These are phyloP conservation scores for Lipomyces spencermartinsiae DNA, from an alignment of 805 yeast species.

Conservation along the genomic window DNA sequence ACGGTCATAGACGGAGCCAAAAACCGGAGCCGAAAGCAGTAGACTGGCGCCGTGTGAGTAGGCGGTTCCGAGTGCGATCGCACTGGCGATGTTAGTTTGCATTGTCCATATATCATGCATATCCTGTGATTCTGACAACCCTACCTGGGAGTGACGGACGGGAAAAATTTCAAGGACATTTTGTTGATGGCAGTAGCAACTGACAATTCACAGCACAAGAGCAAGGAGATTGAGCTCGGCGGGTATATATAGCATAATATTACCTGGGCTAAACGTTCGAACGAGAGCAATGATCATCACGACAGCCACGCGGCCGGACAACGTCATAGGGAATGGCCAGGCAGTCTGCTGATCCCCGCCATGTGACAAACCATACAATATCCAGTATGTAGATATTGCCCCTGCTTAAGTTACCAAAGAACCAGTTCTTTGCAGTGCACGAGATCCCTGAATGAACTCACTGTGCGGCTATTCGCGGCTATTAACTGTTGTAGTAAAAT, in stretches of 20 bases:
- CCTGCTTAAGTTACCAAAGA: neutral
- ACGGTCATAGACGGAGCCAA: conserved; percentile 49
- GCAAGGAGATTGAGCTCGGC: too few relatives aligned
- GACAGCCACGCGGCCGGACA: conserved; percentile 3
- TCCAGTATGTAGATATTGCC: neutral
- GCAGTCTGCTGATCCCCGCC: conserved; percentile 2
- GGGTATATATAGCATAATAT: neutral
- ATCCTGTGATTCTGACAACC: neutral
- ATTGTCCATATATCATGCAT: neutral
- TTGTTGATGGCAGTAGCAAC: conserved; percentile 1
- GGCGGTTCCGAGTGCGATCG: conserved; percentile 51
- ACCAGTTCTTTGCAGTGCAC: neutral
- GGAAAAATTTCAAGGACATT: conserved; percentile 41
- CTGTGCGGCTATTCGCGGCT: neutral
- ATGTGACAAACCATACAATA: neutral
- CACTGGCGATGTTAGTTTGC: conserved; percentile 21
- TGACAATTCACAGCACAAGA: neutral
- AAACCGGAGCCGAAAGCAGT: conserved; percentile 48
- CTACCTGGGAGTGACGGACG: conserved; percentile 40
- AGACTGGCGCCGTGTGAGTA: conserved; percentile 48
- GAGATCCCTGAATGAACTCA: neutral
- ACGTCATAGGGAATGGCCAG: neutral
- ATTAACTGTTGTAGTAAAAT: neutral
- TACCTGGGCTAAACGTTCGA: neutral
- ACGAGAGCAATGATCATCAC: conserved; percentile 17